Conservation (phyloP, 352 stramenopile genomes). For the Phytopythium aichiense region DNA sequence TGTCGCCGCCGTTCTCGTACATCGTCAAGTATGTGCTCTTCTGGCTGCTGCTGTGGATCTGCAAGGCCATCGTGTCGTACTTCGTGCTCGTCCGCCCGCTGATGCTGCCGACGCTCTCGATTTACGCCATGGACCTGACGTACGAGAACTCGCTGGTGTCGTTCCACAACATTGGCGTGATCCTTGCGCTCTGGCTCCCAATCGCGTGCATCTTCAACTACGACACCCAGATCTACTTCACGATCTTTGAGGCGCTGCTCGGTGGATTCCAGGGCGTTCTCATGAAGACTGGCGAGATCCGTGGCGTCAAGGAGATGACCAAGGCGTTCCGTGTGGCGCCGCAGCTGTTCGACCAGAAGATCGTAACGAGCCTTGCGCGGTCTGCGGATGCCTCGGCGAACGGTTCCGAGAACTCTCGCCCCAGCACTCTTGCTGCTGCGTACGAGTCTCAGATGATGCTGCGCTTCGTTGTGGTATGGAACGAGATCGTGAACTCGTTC, state of each 20-base stretch:
- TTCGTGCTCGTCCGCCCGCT: slow-evolving; percentile 61
- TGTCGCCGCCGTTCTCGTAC: slow-evolving; percentile 52
- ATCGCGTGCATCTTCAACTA: slow-evolving; percentile 79
- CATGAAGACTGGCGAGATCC: slow-evolving; percentile 77
- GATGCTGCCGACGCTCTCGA: slow-evolving; percentile 60
- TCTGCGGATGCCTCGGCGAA: slow-evolving; percentile 47
- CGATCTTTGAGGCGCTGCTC: slow-evolving; percentile 63
- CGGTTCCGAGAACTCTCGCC: slow-evolving; percentile 37
- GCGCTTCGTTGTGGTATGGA: slow-evolving; percentile 79
- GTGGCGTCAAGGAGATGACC: slow-evolving; percentile 62
- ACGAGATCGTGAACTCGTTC: slow-evolving; percentile 83
- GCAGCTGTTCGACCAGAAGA: slow-evolving; percentile 76
- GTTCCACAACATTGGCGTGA: slow-evolving; percentile 72
- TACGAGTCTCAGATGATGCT: slow-evolving; percentile 84
- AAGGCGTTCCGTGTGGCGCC: slow-evolving; percentile 74
- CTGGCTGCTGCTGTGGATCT: slow-evolving; percentile 55
- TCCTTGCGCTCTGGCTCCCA: slow-evolving; percentile 60
- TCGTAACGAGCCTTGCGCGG: slow-evolving; percentile 57
- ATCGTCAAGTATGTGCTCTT: slow-evolving; percentile 64
- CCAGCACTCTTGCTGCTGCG: slow-evolving; percentile 40
- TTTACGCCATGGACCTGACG: slow-evolving; percentile 65
- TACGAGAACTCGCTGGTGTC: slow-evolving; percentile 68
- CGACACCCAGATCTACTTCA: slow-evolving; percentile 80
- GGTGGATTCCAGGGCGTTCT: slow-evolving; percentile 60
- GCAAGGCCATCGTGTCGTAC: slow-evolving; percentile 59